Evolutionary conservation across 179 eudicot species (phyloP), one percentile per base, ranked within the genome.

Genomic region (Drosera spatulata): DNA sequence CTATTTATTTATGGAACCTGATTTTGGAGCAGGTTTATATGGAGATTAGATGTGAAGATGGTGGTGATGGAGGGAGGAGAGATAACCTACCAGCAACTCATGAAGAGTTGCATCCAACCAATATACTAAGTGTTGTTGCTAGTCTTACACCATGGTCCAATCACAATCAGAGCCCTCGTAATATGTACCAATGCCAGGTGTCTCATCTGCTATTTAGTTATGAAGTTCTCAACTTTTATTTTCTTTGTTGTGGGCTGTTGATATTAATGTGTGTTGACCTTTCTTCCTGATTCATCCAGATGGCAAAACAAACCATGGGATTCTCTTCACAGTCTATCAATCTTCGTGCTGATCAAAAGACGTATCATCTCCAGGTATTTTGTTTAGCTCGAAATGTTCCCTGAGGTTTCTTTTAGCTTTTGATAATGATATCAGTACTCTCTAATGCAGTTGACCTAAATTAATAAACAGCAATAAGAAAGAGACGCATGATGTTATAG

Each of bases 161-260:
- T 70, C 99, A 93, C 79, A 93, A 93, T 76, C 99, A 93, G 81
- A 93, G 99, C 61, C 99, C 96, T 65, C 89, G 99, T 49, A 93
- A 93, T 73, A 93, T 93, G 99, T 88, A 93, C 75, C 98, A 91
- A 79, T 91, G 98, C 62, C 98, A 91, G 98, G 98, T 91, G 59
- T 58, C 49, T 44, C 61, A 50, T 67, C 7, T 64, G 41, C 60
- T 9, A 43, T 63, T n/a, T 42, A 57, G 12, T 49, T 46, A 8
- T 48, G 41, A 8, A 49, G 10, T 57, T 59, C 47, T 14, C 3
- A 56, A 54, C 50, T 43, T 63, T 9, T 63, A 66, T 50, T 44
- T 13, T 59, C 22, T 7, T 51, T 55, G 45, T 22, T 22, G 0
- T 22, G 33, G 33, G 33, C 33, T 22, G 33, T 22, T 22, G 33